Conservation (phyloP, 148 eudicot genomes). For the Cornus controversa region DNA sequence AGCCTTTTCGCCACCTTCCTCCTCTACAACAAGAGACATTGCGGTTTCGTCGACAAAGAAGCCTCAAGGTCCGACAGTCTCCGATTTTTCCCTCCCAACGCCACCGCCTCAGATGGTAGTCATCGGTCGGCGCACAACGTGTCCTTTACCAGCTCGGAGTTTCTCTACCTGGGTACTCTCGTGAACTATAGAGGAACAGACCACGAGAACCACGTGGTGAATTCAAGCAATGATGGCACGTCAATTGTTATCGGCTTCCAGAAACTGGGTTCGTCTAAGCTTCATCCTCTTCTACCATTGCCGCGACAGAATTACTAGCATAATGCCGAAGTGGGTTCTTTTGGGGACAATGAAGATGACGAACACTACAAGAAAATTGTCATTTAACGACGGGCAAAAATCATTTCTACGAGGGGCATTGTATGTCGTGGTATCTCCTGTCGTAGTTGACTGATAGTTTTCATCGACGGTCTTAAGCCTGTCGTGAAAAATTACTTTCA, state of each 20-base stretch:
- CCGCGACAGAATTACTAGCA: conserved; percentile 29
- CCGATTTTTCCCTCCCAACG: conserved; percentile 36
- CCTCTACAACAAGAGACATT: conserved; percentile 22
- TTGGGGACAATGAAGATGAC: conserved; percentile 8
- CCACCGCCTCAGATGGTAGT: conserved; percentile 40
- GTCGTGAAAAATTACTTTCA: no score
- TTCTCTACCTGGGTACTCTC: conserved; percentile 59
- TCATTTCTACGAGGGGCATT: no score
- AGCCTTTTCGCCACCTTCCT: conserved; percentile 32
- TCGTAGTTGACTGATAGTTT: no score
- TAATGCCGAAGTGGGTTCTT: background rate
- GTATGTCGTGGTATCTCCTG: no score
- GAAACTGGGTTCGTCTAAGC: conserved; percentile 66
- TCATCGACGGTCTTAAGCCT: no score
- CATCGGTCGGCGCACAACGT: conserved; percentile 4
- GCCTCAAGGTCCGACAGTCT: conserved; percentile 28
- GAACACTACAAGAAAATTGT: no score
- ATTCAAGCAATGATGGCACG: conserved; percentile 5
- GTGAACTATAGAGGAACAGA: conserved; percentile 28
- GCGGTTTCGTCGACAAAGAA: background rate
- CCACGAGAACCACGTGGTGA: background rate
- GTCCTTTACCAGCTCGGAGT: conserved; percentile 53
- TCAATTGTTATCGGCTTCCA: conserved; percentile 12
- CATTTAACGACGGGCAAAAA: no score
- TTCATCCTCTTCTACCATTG: conserved; percentile 79